Evolutionary conservation across 306 rosid genomes (phyloP).

Genomic region (Spatholobus suberectus): DNA sequence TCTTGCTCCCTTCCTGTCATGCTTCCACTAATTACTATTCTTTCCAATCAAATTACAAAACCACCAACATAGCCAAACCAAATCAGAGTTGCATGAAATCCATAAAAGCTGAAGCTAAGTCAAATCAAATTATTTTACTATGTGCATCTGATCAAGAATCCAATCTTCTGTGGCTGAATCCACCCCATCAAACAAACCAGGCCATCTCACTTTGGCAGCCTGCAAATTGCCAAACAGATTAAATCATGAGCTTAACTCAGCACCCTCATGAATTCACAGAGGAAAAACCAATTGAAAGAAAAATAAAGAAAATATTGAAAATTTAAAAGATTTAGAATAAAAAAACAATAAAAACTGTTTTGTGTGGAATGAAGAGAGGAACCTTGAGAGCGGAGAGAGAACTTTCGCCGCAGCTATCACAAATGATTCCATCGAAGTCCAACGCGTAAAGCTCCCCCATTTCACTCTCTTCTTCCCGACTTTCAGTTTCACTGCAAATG

Average conservation of each 20-base stretch:
- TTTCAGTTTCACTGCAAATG: slow-evolving; percentile 24
- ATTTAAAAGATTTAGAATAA: neutral
- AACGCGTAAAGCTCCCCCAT: slow-evolving; percentile 92
- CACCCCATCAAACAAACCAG: slow-evolving; percentile 67
- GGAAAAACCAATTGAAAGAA: neutral
- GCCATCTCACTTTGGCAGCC: slow-evolving; percentile 95
- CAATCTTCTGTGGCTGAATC: slow-evolving; percentile 68
- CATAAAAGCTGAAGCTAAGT: slow-evolving; percentile 20
- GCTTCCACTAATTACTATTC: neutral
- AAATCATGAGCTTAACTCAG: slow-evolving; percentile 4
- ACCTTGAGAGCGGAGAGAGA: slow-evolving; percentile 91
- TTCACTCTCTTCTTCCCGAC: slow-evolving; percentile 6
- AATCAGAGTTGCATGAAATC: neutral
- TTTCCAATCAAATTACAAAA: slow-evolving; percentile 25
- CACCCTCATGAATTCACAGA: neutral
- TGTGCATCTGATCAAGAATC: slow-evolving; percentile 84
- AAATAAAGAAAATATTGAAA: neutral
- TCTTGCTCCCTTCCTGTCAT: neutral
- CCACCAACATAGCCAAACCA: slow-evolving; percentile 3
- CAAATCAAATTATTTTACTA: slow-evolving; percentile 48
- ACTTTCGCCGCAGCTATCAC: slow-evolving; percentile 97
- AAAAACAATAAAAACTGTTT: neutral
- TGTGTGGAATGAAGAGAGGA: slow-evolving; percentile 1
- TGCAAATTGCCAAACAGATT: slow-evolving; percentile 43
- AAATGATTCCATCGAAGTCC: slow-evolving; percentile 92